Percentiles rank a stretch among this genome's conserved stretches.
phyloP scores from a whole-genome alignment of 495 filamentous ascomycete genomes.

The Cercophora sp. region DNA sequence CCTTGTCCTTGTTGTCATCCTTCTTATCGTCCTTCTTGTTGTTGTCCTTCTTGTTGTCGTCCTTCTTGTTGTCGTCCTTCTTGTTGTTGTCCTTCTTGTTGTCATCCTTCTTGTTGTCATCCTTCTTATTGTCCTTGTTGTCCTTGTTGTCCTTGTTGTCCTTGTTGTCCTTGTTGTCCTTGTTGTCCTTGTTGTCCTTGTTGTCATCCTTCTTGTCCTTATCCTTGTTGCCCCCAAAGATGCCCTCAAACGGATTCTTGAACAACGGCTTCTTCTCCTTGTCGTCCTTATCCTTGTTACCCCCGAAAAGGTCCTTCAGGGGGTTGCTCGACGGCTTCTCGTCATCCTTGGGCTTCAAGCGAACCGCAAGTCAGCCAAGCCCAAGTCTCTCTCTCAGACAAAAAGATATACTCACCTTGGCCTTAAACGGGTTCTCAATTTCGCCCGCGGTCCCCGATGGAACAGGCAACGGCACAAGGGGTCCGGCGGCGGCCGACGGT shows the following conservation, averaged over 20 bases:
- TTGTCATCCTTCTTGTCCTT: constrained; percentile 4
- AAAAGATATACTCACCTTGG: too few species aligned
- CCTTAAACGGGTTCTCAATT: too few species aligned
- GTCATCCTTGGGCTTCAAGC: too few species aligned
- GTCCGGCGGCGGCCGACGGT: background rate
- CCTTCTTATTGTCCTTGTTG: background rate
- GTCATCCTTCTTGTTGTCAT: constrained; percentile 1
- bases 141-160: background rate
- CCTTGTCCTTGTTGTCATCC: background rate
- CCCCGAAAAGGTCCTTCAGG: background rate
- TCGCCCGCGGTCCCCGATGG: too few species aligned
- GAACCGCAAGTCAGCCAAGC: too few species aligned
- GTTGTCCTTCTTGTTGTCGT: background rate
- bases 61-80: constrained; percentile 2
- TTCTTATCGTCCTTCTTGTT: background rate
- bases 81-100: background rate
- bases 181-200: background rate
- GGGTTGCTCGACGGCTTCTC: too few species aligned
- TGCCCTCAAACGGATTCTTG: too few species aligned
- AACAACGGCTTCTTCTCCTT: constrained; percentile 6
- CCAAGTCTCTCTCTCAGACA: too few species aligned
- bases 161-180: background rate
- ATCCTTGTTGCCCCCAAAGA: background rate
- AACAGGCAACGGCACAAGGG: background rate
- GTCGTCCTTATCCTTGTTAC: background rate